These are phyloP conservation scores for Tuctoria greenei DNA, from an alignment of 176 grass and related monocot species.

Conservation along the genomic window DNA sequence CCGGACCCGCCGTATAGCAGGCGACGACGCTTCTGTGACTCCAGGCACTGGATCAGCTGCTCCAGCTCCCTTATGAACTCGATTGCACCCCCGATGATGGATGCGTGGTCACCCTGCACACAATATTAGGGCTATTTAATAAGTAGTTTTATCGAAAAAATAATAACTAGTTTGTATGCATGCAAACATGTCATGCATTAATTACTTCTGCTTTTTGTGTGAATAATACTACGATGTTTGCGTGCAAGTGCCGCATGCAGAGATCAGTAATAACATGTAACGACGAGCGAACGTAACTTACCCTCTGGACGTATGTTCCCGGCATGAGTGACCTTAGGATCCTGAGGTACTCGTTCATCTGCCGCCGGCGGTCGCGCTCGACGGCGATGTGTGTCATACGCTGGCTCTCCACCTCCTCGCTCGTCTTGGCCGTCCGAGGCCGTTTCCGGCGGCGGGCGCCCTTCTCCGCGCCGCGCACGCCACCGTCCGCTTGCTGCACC, in stretches of 20 bases:
- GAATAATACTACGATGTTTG: too few species aligned
- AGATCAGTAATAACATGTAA: too few species aligned
- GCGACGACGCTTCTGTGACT: conserved; percentile 85
- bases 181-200: too few species aligned
- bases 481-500: conserved; percentile 30
- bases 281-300: too few species aligned
- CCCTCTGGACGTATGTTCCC: conserved; percentile 85
- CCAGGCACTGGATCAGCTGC: conserved; percentile 89
- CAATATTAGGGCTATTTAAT: too few species aligned
- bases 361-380: conserved; percentile 73
- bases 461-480: conserved; percentile 4
- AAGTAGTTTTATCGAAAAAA: too few species aligned
- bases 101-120: conserved; percentile 94
- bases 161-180: too few species aligned
- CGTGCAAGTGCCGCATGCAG: too few species aligned
- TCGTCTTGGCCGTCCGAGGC: conserved; percentile 58
- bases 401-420: conserved; percentile 89
- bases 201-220: too few species aligned
- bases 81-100: conserved; percentile 92
- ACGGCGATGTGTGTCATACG: conserved; percentile 95
- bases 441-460: conserved; percentile 82
- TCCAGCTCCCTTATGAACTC: conserved; percentile 94
- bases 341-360: conserved; percentile 89
- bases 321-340: conserved; percentile 76
- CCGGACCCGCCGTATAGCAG: conserved; percentile 50